Evolutionary conservation across 2,329 filamentous ascomycete genomes (phyloP).

Genomic region (Ophiocordyceps camponoti-saundersi): DNA sequence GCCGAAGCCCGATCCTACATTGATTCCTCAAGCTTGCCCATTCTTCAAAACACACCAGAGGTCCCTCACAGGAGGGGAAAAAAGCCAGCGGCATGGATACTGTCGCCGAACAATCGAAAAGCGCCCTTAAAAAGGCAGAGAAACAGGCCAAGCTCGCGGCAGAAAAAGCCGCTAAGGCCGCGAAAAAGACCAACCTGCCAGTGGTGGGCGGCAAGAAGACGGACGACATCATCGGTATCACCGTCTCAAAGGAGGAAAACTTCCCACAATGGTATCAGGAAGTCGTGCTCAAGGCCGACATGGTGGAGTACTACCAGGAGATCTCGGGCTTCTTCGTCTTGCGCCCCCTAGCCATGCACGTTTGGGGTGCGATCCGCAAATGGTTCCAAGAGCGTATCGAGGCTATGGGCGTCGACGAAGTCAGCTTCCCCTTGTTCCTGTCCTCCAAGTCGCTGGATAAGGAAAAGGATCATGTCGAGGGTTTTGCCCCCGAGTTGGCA

Average conservation of each 20-base stretch:
- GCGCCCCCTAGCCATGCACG: slow-evolving; percentile 51
- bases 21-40: too few species aligned
- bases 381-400: slow-evolving; percentile 66
- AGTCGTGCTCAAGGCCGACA: slow-evolving; percentile 87
- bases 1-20: too few species aligned
- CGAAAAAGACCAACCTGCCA: slow-evolving; percentile 32
- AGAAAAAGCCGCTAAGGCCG: slow-evolving; percentile 44
- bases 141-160: slow-evolving; percentile 44
- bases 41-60: background rate
- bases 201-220: slow-evolving; percentile 42
- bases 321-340: slow-evolving; percentile 96
- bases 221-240: slow-evolving; percentile 71
- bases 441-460: slow-evolving; percentile 72
- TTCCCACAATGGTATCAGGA: slow-evolving; percentile 96
- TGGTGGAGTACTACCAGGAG: slow-evolving; percentile 91
- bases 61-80: too few species aligned
- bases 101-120: slow-evolving; percentile 33
- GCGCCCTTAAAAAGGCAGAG: slow-evolving; percentile 48
- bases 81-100: slow-evolving; percentile 11
- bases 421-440: slow-evolving; percentile 92
- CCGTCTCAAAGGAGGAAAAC: slow-evolving; percentile 68
- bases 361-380: slow-evolving; percentile 48
- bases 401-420: slow-evolving; percentile 82
- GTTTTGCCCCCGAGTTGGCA: slow-evolving; percentile 86
- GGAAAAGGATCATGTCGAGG: slow-evolving; percentile 95